phyloP scores from a whole-genome alignment of 1,139 yeast species.

The Geotrichum fermentans region DNA sequence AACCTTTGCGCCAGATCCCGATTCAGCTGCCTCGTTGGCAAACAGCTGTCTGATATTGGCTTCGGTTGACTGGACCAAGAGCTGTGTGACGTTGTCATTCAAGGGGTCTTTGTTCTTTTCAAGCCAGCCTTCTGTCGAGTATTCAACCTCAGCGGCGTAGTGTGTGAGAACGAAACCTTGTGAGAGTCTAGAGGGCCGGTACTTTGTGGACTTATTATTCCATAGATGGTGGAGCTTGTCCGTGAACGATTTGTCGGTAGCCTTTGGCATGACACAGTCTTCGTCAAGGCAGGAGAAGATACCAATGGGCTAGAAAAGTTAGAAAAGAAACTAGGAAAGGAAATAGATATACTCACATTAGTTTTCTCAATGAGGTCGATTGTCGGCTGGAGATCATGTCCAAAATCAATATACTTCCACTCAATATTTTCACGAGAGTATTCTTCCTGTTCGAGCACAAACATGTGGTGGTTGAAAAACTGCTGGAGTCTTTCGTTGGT shows the following conservation, averaged over 20 bases:
- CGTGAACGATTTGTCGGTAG: constrained; percentile 76
- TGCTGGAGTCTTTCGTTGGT: constrained; percentile 96
- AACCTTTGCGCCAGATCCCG: constrained; percentile 22
- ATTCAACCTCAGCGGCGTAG: constrained; percentile 94
- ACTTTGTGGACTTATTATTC: constrained; percentile 55
- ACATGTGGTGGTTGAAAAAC: constrained; percentile 96
- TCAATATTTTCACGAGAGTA: constrained; percentile 88
- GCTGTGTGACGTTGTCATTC: constrained; percentile 63
- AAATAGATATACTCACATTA: constrained; percentile 25
- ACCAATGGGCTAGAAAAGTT: constrained; percentile 55
- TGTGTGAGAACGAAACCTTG: constrained; percentile 71
- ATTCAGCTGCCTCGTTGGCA: constrained; percentile 24
- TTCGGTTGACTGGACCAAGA: constrained; percentile 55
- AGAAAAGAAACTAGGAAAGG: no score
- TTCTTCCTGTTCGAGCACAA: constrained; percentile 93
- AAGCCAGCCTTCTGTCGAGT: constrained; percentile 87
- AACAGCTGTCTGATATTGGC: constrained; percentile 49
- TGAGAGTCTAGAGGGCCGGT: constrained; percentile 58
- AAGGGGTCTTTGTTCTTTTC: constrained; percentile 94
- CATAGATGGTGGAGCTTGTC: constrained; percentile 69
- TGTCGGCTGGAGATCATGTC: constrained; percentile 93
- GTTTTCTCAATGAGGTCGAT: constrained; percentile 81
- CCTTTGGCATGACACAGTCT: constrained; percentile 91
- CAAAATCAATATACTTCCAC: constrained; percentile 96
- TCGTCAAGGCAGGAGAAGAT: constrained; percentile 87